Conservation (phyloP, 2,329 filamentous ascomycete species). For the Westerdykella ornata region DNA sequence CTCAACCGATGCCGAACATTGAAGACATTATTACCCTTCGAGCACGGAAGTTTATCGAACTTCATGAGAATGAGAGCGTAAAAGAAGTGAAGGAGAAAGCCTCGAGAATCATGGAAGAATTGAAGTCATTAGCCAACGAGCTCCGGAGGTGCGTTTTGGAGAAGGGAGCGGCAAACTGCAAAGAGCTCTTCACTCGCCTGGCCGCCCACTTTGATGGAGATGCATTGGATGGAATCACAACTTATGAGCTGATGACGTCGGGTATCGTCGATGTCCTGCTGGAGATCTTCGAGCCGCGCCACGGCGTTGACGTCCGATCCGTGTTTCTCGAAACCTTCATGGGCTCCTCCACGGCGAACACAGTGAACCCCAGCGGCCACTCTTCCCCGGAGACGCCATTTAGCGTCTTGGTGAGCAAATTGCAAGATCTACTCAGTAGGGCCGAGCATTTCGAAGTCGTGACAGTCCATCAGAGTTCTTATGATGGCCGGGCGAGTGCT, state of each 20-base stretch:
- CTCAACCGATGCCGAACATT: conserved; percentile 44
- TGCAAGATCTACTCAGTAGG: conserved; percentile 91
- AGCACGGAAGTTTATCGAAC: conserved; percentile 76
- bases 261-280: conserved; percentile 80
- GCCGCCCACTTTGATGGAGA: conserved; percentile 83
- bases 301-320: conserved; percentile 59
- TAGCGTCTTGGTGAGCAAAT: conserved; percentile 82
- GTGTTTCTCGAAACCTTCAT: conserved; percentile 91
- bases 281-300: conserved; percentile 64
- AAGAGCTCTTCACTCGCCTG: conserved; percentile 64
- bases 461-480: conserved; percentile 86
- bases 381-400: conserved; percentile 76
- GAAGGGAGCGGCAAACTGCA: conserved; percentile 44
- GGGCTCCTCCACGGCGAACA: conserved; percentile 57
- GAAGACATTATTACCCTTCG: conserved; percentile 67
- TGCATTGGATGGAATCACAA: conserved; percentile 87
- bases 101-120: conserved; percentile 61
- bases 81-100: conserved; percentile 74
- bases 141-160: conserved; percentile 64
- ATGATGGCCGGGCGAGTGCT: conserved; percentile 85
- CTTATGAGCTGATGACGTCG: conserved; percentile 85
- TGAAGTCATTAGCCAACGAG: conserved; percentile 64
- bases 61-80: conserved; percentile 71
- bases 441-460: conserved; percentile 98
- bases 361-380: conserved; percentile 57